These are phyloP conservation scores for Aspergillus sparsus DNA, from an alignment of 495 filamentous ascomycete genomes.

Conservation along the genomic window DNA sequence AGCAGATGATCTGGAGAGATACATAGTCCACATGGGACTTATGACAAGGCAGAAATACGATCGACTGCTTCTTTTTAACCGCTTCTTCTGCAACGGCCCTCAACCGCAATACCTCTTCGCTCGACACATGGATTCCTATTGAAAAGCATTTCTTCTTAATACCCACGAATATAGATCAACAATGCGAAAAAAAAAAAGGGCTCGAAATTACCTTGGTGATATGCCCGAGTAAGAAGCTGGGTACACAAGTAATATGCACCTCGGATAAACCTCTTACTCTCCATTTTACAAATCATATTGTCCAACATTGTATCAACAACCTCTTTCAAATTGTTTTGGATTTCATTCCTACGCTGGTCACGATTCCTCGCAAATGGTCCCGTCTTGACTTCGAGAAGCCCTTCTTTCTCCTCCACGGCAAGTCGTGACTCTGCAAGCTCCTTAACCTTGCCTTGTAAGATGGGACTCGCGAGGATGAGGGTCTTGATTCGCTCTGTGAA, in stretches of 20 bases:
- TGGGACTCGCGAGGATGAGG: conserved; percentile 68
- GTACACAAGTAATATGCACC: conserved; percentile 87
- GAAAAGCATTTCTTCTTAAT: conserved; percentile 9
- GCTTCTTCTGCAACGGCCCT: conserved; percentile 80
- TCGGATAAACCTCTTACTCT: conserved; percentile 89
- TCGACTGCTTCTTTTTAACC: conserved; percentile 83
- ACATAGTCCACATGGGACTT: conserved; percentile 96
- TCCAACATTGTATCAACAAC: conserved; percentile 84
- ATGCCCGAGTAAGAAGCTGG: conserved; percentile 86
- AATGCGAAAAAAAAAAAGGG: neutral
- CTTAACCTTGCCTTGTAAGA: conserved; percentile 70
- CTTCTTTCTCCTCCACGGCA: conserved; percentile 71
- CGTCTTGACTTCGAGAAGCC: conserved; percentile 56
- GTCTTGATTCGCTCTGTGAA: conserved; percentile 88
- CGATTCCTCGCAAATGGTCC: conserved; percentile 51
- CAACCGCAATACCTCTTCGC: conserved; percentile 84
- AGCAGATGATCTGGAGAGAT: conserved; percentile 89
- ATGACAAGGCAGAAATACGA: conserved; percentile 94
- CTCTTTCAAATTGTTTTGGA: conserved; percentile 65
- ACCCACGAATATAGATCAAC: neutral
- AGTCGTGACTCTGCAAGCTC: conserved; percentile 76
- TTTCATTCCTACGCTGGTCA: conserved; percentile 56
- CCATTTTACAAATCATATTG: conserved; percentile 98
- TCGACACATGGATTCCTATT: conserved; percentile 83
- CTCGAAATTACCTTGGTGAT: conserved; percentile 72